Evolutionary conservation across 192 early-diverging fungal genomes (phyloP), one percentile per base, ranked within the genome.

Genomic region (Allomyces macrogynus): DNA sequence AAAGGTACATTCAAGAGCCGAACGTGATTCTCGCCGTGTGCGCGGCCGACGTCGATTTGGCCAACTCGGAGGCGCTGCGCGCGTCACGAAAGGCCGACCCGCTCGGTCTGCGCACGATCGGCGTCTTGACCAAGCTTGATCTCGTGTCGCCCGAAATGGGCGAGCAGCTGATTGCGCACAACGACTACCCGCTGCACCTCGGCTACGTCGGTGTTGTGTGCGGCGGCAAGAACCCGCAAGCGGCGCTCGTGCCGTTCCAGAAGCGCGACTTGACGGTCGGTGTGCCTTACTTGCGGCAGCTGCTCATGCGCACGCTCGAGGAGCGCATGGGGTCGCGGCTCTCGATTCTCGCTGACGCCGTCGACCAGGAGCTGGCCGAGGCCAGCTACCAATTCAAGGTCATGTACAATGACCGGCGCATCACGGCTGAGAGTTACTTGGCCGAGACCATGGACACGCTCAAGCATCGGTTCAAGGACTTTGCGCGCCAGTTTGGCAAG

Each of bases 371-470:
- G 69, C 79, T 98, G 44, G 92, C 96, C 63, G 93, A 98, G 74
- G 84, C 93, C 12, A 81, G 86, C 18, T 98, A 98, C 72, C 91
- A 96, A 77, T 94, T 93, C 79, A 98, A 98, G 75, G 95, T 98
- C 12, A 90, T 93, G 62, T 98, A 96, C 81, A 96, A 96, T 67
- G 95, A 98, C 74, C 87, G 91, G 66, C 79, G 84, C 25, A 89
- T 98, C 65, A 90, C 90, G 23, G 86, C 95, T 43, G 93, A 98
- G 75, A 90, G 89, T n/a, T 98, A 98, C 75, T 89, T 90, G 62
- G 89, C 92, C 4, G 95, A 98, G 63, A 84, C 87, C 14, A 89
- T 98, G 68, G 95, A 98, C 69, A 74, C 78, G 25, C 76, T 98
- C 22, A 98, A 98, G 74, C 90, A 89, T 66, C 83, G 84, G 49